Evolutionary conservation across 495 filamentous ascomycete species (phyloP), one percentile per base, ranked within the genome.

Genomic region (Xylaria acuta): DNA sequence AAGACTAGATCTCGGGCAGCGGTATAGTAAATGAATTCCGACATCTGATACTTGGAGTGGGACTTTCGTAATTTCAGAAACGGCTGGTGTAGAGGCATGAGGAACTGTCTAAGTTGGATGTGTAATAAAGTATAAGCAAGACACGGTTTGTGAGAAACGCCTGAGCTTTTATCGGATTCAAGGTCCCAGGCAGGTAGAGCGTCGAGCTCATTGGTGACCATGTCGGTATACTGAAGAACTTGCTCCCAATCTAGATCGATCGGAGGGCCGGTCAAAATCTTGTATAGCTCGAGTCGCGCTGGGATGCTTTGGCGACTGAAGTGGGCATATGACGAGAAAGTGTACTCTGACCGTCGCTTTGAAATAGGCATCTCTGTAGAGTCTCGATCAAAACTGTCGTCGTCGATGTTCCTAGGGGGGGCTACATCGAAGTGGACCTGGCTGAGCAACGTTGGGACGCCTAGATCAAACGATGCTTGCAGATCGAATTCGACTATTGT

Each of bases 401-500:
- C 80, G 27, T 79, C 77, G 34, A 82, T 73, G 36, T 82, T 82
- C 49, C 70, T 75, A 45, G 80, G 79, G 16, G 80, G 41, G 18
- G 72, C 66, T 11, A 72, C 62, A 22, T 77, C 74, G 36, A 75
- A 76, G 38, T 80, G 76, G 34, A 82, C 65, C 18, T 72, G 75
- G 49, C 76, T 66, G 9, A 82, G 69, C 20, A 82, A 74, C 0
- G 79, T 82, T 36, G 79, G 80, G n/a, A 80, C 75, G 3, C 79
- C 76, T 59, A 78, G 71, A 56, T 82, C 80, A 56, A 82, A 80
- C 27, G 79, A 77, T 62, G 78, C 73, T 53, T 82, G 80, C 16
- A 82, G 56, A 11, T 80, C 79, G 47, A 82, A 75, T 64, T 82
- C 80, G 27, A 78, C 73, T 14, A 82, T 72, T 32, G 77, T 78